Base-by-base conservation (phyloP, 2,329 filamentous ascomycete genomes). In the Alternaria incomplexa region DNA sequence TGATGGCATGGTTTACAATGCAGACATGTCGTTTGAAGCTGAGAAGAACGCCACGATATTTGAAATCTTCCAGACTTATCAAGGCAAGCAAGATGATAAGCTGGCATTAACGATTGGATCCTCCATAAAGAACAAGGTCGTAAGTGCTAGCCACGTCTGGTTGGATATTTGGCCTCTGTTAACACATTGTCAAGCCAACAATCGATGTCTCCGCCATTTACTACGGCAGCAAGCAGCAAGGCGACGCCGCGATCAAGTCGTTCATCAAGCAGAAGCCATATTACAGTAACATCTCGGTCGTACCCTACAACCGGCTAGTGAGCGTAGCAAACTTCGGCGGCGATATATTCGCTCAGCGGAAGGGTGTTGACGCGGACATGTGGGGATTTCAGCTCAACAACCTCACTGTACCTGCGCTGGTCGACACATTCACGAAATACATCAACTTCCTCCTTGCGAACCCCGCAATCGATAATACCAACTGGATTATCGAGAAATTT, bases 1-100 rank as follows among this genome's bases (percentile, higher is more conserved):
- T 11, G 52, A 69, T n/a, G 61, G 56, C 2, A 30, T 53, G n/a
- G 63, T 66, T 3, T 22, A 65, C 36, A 64, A 65, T 9, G 61
- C 59, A n/a, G 47, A 58, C 10, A 43, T 52, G 12, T 26, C 30
- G 3, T 58, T 58, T 7, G 13, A 44, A 9, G 46, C 32, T 1
- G 47, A 58, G 17, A 53, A 58, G 6, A 58, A 52, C 32, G 46
- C 26, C 10, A 45, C 56, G 5, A 58, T 58, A 7, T 57, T 57
- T 6, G 17, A 57, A 8, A 57, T 57, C 22, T 20, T 57, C 15
- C 23, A 32, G 15, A 28, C 55, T 25, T 57, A 57, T 8, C 55
- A 57, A 13, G 30, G 45, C 15, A 28, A 2, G 4, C 55, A 57
- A 40, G 45, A 57, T n/a, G 26, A 43, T 9, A 57, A 43, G 22